Evolutionary conservation across 2,329 filamentous ascomycete genomes (phyloP), one percentile per base, ranked within the genome.

Genomic region (Botrytis aclada): DNA sequence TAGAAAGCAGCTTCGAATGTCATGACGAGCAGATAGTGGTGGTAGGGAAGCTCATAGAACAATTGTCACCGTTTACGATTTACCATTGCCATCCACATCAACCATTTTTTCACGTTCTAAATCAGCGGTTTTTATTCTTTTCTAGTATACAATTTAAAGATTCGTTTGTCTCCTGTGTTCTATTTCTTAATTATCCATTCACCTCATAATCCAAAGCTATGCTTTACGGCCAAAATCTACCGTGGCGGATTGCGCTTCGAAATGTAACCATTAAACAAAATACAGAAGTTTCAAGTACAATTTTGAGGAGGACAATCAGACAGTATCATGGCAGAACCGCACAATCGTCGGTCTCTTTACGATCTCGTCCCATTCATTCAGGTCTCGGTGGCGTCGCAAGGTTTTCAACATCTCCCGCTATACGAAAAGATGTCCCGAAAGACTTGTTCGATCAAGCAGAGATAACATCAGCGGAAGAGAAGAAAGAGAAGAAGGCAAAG

Each of bases 271-370:
- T 74, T 60, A 69, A 69, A 45, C 70, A 72, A 45, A 69, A 51
- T 41, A 77, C 75, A 71, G 71, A 72, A 60, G 72, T 62, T 64
- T 76, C 76, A 25, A 76, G 71, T 61, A 58, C 43, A n/a, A 65
- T 75, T 34, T 73, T 74, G 34, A 79, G 78, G 75, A 77, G 72
- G 16, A 78, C 77, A 37, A 60, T 75, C 51, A 74, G 75, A 65
- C 70, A 74, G 47, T 73, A 72, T 34, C 75, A 75, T 45, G 71
- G 77, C 88, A 91, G 78, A 93, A 82, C 77, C 86, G 87, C 74
- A 90, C 81, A 79, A 91, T 81, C 83, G 92, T 85, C 81, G 87
- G 86, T 80, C 89, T 85, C 85, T 87, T 89, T 25, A 90, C 91
- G 76, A 87, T 87, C 66, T 85, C 86, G 73, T 91, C 86, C 72